Evolutionary conservation across 306 rosid genomes (phyloP).

Genomic region (Malus sieversii): DNA sequence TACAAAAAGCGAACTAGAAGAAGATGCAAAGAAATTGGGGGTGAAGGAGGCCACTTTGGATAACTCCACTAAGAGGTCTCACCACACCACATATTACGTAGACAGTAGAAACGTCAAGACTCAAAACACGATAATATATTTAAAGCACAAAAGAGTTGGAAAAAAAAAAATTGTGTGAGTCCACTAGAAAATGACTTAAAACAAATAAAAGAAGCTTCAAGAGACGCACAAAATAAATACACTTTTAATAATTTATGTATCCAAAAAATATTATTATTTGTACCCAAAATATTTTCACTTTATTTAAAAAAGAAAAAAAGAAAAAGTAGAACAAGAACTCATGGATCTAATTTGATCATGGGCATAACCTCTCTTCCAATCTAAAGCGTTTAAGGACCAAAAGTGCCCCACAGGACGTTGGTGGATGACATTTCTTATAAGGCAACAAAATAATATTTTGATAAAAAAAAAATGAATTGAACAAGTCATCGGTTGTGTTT

Average conservation of each 20-base stretch:
- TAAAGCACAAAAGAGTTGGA: not conserved
- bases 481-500: not conserved
- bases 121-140: constrained; percentile 5
- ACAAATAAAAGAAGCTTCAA: not conserved
- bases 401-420: not conserved
- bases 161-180: not conserved
- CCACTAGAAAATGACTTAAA: not conserved
- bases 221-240: not conserved
- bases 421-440: not conserved
- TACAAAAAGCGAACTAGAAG: not conserved
- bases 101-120: not conserved
- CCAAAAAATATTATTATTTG: too few relatives aligned
- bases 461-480: not conserved
- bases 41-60: not conserved
- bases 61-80: constrained; percentile 13
- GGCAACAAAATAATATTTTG: not conserved
- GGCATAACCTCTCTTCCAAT: constrained; percentile 3
- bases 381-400: not conserved
- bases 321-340: not conserved
- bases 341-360: constrained; percentile 1
- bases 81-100: not conserved
- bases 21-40: constrained; percentile 6
- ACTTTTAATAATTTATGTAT: not conserved
- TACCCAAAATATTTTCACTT: too few relatives aligned
- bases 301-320: not conserved